These are phyloP conservation scores for Letharia columbiana DNA, from an alignment of 495 filamentous ascomycete species.

Conservation along the genomic window DNA sequence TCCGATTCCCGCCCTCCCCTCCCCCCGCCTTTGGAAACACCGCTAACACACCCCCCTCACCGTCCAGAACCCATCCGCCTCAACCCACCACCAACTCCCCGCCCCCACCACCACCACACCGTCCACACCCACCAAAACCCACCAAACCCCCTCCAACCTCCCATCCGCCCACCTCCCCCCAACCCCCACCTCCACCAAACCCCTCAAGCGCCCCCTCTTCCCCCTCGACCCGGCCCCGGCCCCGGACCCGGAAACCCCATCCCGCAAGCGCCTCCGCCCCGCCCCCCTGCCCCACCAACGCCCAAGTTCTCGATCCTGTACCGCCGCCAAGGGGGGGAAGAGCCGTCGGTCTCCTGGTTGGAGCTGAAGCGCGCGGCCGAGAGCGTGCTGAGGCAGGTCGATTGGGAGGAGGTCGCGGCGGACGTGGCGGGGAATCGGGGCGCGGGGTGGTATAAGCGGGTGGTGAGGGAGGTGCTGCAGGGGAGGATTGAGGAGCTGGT, in stretches of 20 bases:
- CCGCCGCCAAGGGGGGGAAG: background rate
- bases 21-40: background rate
- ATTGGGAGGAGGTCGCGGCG: slow-evolving; percentile 10
- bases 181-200: background rate
- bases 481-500: slow-evolving; percentile 6
- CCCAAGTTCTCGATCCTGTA: slow-evolving; percentile 7
- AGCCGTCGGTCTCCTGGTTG: background rate
- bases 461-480: slow-evolving; percentile 10
- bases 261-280: background rate
- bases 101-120: background rate
- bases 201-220: slow-evolving; percentile 3
- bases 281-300: background rate
- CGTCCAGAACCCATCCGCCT: background rate
- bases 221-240: background rate
- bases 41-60: background rate
- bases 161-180: background rate
- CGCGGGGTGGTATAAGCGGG: slow-evolving; percentile 7
- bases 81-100: background rate
- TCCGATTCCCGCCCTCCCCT: background rate
- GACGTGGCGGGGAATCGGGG: slow-evolving; percentile 17
- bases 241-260: background rate
- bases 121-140: background rate
- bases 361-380: slow-evolving; percentile 9
- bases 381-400: slow-evolving; percentile 16
- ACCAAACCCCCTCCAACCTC: background rate